Evolutionary conservation across 2,329 filamentous ascomycete species (phyloP).

Genomic region (Paracamarosporium sp.): DNA sequence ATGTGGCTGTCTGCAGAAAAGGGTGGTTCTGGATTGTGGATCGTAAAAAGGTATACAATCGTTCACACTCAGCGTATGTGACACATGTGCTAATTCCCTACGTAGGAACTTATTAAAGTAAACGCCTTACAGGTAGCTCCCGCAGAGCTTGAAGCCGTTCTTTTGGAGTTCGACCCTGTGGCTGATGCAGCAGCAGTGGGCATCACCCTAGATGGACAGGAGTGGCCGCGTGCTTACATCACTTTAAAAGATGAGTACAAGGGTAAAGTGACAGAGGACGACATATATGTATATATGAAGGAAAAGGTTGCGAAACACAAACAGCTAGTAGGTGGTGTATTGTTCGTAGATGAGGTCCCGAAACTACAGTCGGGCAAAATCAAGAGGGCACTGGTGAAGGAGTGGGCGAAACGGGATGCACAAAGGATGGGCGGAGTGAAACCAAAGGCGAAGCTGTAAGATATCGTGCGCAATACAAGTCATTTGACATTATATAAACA

Average conservation of each 20-base stretch:
- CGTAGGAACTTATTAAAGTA: conserved; percentile 50
- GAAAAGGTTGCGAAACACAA: conserved; percentile 60
- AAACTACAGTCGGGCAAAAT: conserved; percentile 67
- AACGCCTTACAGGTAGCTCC: conserved; percentile 48
- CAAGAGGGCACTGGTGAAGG: conserved; percentile 61
- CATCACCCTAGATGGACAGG: conserved; percentile 57
- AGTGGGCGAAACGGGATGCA: conserved; percentile 64
- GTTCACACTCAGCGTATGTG: background rate
- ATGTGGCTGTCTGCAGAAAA: conserved; percentile 41
- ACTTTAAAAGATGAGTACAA: conserved; percentile 56
- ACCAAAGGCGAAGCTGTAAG: conserved; percentile 32
- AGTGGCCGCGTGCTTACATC: conserved; percentile 63
- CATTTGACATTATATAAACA: background rate
- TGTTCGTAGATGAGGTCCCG: conserved; percentile 64
- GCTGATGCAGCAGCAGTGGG: conserved; percentile 64
- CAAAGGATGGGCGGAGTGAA: conserved; percentile 32
- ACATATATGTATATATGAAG: conserved; percentile 49
- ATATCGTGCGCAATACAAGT: background rate
- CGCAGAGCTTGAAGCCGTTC: conserved; percentile 55
- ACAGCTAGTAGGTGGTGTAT: conserved; percentile 58
- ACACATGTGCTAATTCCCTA: background rate
- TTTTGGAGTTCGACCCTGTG: conserved; percentile 60
- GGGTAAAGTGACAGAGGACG: conserved; percentile 32
- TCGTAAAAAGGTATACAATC: conserved; percentile 40
- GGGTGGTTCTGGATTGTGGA: conserved; percentile 47